These are phyloP conservation scores for Chondrostereum purpureum DNA, from an alignment of 1,284 basidiomycete genomes.

Conservation along the genomic window DNA sequence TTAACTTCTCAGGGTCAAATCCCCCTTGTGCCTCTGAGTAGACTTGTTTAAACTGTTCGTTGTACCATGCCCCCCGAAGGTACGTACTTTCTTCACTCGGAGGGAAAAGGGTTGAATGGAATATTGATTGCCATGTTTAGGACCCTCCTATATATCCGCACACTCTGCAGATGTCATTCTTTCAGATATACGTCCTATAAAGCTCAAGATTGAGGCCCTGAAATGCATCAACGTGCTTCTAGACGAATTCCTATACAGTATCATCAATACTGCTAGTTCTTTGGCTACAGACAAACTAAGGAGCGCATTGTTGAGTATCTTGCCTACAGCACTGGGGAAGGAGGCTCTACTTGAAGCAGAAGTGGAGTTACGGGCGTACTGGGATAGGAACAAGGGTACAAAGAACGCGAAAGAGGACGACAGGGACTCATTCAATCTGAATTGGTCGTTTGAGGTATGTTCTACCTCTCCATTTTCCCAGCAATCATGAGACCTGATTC, in stretches of 20 bases:
- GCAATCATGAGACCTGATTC: slow-evolving; percentile 4
- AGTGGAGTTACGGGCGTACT: slow-evolving; percentile 81
- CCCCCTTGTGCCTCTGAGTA: no score
- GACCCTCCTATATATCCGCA: slow-evolving; percentile 69
- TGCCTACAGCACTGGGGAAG: slow-evolving; percentile 78
- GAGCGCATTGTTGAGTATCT: slow-evolving; percentile 61
- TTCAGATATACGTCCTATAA: slow-evolving; percentile 85
- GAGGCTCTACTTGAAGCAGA: slow-evolving; percentile 90
- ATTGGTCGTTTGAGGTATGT: slow-evolving; percentile 71
- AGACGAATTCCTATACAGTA: slow-evolving; percentile 79
- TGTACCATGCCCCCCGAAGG: background rate
- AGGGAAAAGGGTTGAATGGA: background rate
- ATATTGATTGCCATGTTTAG: slow-evolving; percentile 21
- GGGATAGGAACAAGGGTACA: slow-evolving; percentile 55
- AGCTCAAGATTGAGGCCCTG: slow-evolving; percentile 69
- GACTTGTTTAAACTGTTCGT: no score
- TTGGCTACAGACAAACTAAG: slow-evolving; percentile 73
- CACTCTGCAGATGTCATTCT: slow-evolving; percentile 84
- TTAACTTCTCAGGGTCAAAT: no score
- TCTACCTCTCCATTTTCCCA: slow-evolving; percentile 8
- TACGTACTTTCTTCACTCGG: background rate
- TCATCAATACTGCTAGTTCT: slow-evolving; percentile 68
- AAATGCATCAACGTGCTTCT: slow-evolving; percentile 76
- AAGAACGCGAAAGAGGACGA: slow-evolving; percentile 38
- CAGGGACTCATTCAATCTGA: slow-evolving; percentile 51